Evolutionary conservation across 768 basidiomycete species (phyloP).

Genomic region (Sistotremastrum suecicum): DNA sequence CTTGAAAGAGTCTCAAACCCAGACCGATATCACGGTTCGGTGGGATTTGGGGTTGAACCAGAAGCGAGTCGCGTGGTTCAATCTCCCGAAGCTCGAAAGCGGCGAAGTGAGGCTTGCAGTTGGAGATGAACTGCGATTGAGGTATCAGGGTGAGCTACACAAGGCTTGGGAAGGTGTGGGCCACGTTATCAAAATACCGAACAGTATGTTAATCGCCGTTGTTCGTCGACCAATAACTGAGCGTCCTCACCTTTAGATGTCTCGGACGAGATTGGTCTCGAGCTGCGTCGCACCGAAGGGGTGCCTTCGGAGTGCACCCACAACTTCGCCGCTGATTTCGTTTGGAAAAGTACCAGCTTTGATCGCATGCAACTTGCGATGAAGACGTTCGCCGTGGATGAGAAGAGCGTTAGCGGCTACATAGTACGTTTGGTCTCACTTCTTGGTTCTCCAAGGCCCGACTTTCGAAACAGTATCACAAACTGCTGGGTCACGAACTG

Average conservation of each 20-base stretch:
- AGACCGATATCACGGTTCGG: constrained; percentile 88
- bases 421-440: constrained; percentile 47
- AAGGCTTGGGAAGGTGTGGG: constrained; percentile 96
- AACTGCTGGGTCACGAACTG: constrained; percentile 92
- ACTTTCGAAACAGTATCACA: constrained; percentile 64
- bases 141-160: constrained; percentile 80
- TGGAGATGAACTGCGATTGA: constrained; percentile 85
- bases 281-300: constrained; percentile 79
- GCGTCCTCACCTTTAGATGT: constrained; percentile 43
- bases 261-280: constrained; percentile 94
- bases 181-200: constrained; percentile 97
- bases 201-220: constrained; percentile 46
- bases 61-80: constrained; percentile 98
- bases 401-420: constrained; percentile 98
- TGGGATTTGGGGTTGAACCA: constrained; percentile 99
- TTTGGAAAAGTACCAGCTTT: constrained; percentile 99
- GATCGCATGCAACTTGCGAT: constrained; percentile 99
- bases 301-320: constrained; percentile 91
- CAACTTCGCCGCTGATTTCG: constrained; percentile 95
- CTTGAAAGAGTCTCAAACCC: constrained; percentile 96
- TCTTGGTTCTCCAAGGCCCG: constrained; percentile 1
- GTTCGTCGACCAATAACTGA: too few relatives aligned
- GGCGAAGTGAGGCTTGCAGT: constrained; percentile 95
- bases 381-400: constrained; percentile 99
- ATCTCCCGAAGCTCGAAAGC: constrained; percentile 91